Base-by-base conservation (phyloP, 2,329 filamentous ascomycete genomes). In the Xylaria sp. region DNA sequence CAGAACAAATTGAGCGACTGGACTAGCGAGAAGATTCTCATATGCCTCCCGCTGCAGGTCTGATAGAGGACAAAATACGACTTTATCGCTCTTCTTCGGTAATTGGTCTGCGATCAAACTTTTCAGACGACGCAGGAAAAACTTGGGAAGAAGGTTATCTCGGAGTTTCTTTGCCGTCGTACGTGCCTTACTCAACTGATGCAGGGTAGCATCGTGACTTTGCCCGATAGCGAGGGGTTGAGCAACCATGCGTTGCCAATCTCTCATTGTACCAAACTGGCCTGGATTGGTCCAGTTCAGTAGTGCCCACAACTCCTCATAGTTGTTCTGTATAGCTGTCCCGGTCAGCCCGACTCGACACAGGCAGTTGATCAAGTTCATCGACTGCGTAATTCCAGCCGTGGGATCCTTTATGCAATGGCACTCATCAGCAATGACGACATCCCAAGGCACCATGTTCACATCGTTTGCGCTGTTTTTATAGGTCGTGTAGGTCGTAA, bases 261-360 rank as follows among this genome's bases (percentile, higher is more conserved):
- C 92, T 5, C 87, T 83, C 10, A 92, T 76, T 0, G 84, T 84
- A 18, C 87, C 88, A 63, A 90, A 87, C 55, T 86, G 81, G 0
- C 94, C 95, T 0, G 96, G 96, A 74, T 97, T 96, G 0, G 94
- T 94, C 96, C 96, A 99, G 78, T 99, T 97, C 2, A 99, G 84
- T 0, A 99, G 84, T 0, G 94, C 97, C 95, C 95, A 99, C 0
- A 99, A 86, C 79, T 99, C 96, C 77, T 98, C 93, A 78, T 99
- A 99, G 73, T 93, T 96, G 80, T 99, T 99, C 78, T 99, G 96
- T 53, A 99, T 98, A 0, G 95, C 95, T 0, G 96, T 99, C 1
- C 96, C 96, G 0, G 94, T 98, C 9, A 99, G 84, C 0, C 96
- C 96, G 69, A 99, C 94, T 40, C 96, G 89, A 77, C 96, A 98